Conservation (phyloP, 2,329 filamentous ascomycete species). For the Torrubiella hemipterigena region DNA sequence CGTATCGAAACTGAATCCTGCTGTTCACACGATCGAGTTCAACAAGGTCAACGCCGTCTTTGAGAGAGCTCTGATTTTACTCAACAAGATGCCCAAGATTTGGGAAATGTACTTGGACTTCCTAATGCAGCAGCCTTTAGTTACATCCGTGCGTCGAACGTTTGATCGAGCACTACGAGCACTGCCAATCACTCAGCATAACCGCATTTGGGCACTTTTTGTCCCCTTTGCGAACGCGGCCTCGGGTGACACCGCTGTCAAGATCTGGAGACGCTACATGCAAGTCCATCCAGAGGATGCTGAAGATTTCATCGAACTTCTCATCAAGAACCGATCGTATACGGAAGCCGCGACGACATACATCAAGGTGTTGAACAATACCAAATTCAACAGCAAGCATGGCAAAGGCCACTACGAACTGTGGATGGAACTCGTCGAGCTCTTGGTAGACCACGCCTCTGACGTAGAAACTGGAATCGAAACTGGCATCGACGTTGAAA, state of each 20-base stretch:
- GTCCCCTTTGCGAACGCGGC: conserved; percentile 84
- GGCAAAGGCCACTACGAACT: conserved; percentile 92
- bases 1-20: conserved; percentile 70
- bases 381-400: conserved; percentile 81
- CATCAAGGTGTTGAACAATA: conserved; percentile 84
- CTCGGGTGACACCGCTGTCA: conserved; percentile 79
- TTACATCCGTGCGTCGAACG: conserved; percentile 73
- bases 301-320: conserved; percentile 87
- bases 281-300: conserved; percentile 92
- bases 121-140: conserved; percentile 78
- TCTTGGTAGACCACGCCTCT: conserved; percentile 82
- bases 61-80: conserved; percentile 78
- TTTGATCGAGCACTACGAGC: conserved; percentile 90
- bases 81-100: conserved; percentile 98
- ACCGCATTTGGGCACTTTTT: conserved; percentile 89
- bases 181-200: conserved; percentile 87
- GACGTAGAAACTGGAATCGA: conserved; percentile 73
- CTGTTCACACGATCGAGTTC: conserved; percentile 67
- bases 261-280: conserved; percentile 92
- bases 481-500: conserved; percentile 77
- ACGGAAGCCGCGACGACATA: conserved; percentile 87
- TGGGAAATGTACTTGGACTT: conserved; percentile 98
- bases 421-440: conserved; percentile 95
- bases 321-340: conserved; percentile 70
- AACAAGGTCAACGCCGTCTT: conserved; percentile 92